Base-by-base conservation (phyloP, 2,329 filamentous ascomycete genomes). In the Apiospora marii region DNA sequence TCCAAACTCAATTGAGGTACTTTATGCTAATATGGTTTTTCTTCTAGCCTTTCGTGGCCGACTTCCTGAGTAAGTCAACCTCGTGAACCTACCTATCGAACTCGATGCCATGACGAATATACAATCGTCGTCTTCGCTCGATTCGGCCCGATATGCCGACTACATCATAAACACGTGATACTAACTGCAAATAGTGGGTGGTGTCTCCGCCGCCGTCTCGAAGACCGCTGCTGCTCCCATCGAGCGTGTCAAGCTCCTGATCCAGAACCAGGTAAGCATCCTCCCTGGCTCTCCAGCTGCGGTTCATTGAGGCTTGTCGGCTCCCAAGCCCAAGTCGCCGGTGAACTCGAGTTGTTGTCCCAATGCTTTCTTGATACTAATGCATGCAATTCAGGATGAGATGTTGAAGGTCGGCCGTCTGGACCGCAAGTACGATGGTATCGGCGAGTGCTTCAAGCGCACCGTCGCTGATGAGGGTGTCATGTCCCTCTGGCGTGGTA, bases 161-260 rank as follows among this genome's bases (percentile, higher is more conserved):
- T 64, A 12, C 10, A 41, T 37, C 30, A 34, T 64, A n/a, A n/a
- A 24, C 58, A 64, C 41, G 58, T 69, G 67, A 69, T 49, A 49
- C 48, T 70, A 16, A 51, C 41, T 46, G 30, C 82, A 78, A 81
- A 83, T 81, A 97, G 95, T 99, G 96, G 96, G 96, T 93, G 96
- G 96, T 98, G 93, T 99, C 81, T 98, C 96, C 84, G 96, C 96
- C 87, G 96, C 96, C 87, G 95, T 99, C 93, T 99, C 96, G 86
- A 99, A 99, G 95, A 99, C 96, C 81, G 96, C 96, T 84, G 96
- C 96, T 85, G 96, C 96, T 89, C 96, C 96, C 88, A 99, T 99
- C 83, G 96, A 99, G 95, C 96, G 96, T 95, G 93, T 99, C 89
- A 99, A 99, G 95, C 96, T 99, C 85, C 94, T 99, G 84, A 97